phyloP scores from a whole-genome alignment of 495 filamentous ascomycete genomes.

The Pseudomonodictys pantanalensis region DNA sequence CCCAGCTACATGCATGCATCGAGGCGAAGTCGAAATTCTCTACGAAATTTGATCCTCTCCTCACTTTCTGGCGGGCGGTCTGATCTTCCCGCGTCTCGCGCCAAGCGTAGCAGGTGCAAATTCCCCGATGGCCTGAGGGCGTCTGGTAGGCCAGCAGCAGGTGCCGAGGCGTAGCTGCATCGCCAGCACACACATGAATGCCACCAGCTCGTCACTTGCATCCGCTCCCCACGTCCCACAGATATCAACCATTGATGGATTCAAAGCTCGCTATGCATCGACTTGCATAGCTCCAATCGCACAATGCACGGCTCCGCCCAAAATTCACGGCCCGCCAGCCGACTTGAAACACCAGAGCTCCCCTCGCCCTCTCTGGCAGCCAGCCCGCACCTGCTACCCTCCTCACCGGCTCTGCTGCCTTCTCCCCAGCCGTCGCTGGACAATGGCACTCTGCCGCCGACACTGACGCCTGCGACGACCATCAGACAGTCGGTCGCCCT shows the following conservation, averaged over 20 bases:
- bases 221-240: conserved; percentile 31
- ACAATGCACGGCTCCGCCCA: conserved; percentile 29
- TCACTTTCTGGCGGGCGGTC: too few relatives aligned
- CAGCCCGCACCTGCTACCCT: conserved; percentile 4
- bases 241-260: conserved; percentile 18
- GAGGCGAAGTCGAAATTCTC: too few relatives aligned
- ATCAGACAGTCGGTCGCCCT: conserved; percentile 27
- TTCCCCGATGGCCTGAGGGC: too few relatives aligned
- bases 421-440: conserved; percentile 17
- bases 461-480: conserved; percentile 30
- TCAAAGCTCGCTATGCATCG: conserved; percentile 31
- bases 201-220: conserved; percentile 14
- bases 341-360: conserved; percentile 21
- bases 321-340: conserved; percentile 12
- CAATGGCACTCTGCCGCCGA: conserved; percentile 16
- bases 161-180: too few relatives aligned
- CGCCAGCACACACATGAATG: too few relatives aligned
- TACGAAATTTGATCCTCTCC: too few relatives aligned
- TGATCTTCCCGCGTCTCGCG: too few relatives aligned
- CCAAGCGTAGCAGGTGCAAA: too few relatives aligned
- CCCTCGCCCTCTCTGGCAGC: conserved; percentile 2
- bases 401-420: conserved; percentile 11
- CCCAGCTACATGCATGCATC: too few relatives aligned
- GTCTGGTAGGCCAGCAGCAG: too few relatives aligned
- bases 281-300: conserved; percentile 25